Base-by-base conservation (phyloP, 2,329 filamentous ascomycete species). In the Cryphonectria japonica region DNA sequence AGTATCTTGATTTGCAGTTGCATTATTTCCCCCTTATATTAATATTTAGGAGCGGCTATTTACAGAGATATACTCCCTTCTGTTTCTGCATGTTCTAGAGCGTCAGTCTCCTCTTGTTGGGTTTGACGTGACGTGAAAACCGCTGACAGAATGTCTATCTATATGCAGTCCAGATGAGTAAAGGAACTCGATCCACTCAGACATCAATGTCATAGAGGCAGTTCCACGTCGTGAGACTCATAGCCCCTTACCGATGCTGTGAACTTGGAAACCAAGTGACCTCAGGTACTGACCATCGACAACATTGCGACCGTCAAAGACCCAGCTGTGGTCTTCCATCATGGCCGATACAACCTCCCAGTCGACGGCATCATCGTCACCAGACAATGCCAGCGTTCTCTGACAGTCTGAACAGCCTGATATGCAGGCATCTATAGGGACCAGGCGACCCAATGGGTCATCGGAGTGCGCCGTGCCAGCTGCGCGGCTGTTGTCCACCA, bases 261-360 rank as follows among this genome's bases (percentile, higher is more conserved):
- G 72, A 46, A 73, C 72, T 22, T 69, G 72, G 68, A 73, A 73
- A 26, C 72, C 72, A 26, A 73, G 67, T 7, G 70, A 69, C 52
- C 68, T 67, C 57, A 73, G 59, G 34, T 73, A 71, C 16, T 29
- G 43, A 16, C 67, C 57, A 39, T 73, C 70, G 6, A 73, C 70
- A 13, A 73, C 65, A n/a, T 73, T 72, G 6, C 72, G 66, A 26
- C 72, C 72, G 26, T 72, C 72, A 54, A 73, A 70, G 2, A 73
- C 62, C 72, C 72, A 73, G 62, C 70, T 73, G 70, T 71, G 72
- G 22, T 73, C 66, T 41, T 73, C 67, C 72, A 73, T 73, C 19
- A 73, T 64, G 4, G 43, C 19, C 8, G 70, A 68, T 14, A 73
- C 72, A 8, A 11, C 39, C 62, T 73, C 68, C 72, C 72, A 73